Conservation (phyloP, 345 rosid genomes). For the Aurinia saxatilis region DNA sequence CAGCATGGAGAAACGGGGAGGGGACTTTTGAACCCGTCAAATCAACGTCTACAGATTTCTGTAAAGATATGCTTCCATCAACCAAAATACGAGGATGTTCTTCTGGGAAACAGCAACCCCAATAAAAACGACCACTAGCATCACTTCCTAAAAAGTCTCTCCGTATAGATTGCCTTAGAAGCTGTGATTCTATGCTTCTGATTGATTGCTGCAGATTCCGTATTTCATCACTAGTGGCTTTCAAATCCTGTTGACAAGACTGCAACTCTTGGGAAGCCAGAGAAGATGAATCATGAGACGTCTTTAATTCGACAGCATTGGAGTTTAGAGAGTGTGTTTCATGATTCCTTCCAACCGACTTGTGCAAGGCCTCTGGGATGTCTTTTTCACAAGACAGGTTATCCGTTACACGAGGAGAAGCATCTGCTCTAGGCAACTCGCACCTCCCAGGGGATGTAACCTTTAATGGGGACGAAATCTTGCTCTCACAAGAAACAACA, state of each 20-base stretch:
- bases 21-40: conserved; percentile 47
- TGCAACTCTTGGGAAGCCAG: conserved; percentile 44
- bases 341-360: conserved; percentile 21
- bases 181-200: conserved; percentile 48
- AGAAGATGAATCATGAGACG: conserved; percentile 32
- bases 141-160: conserved; percentile 86
- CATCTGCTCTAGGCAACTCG: conserved; percentile 34
- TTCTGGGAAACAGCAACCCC: conserved; percentile 57
- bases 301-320: conserved; percentile 22
- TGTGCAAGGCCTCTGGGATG: conserved; percentile 32
- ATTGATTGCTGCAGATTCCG: conserved; percentile 52
- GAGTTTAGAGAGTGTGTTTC: conserved; percentile 25
- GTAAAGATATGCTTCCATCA: conserved; percentile 59
- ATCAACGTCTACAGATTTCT: conserved; percentile 28
- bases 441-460: conserved; percentile 25
- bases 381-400: conserved; percentile 28
- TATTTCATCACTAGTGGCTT: conserved; percentile 46
- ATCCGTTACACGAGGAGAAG: conserved; percentile 30
- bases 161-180: conserved; percentile 54
- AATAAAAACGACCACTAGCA: conserved; percentile 72
- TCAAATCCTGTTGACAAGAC: conserved; percentile 48
- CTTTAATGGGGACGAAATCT: conserved; percentile 27
- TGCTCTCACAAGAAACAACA: conserved; percentile 25
- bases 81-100: conserved; percentile 52
- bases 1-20: conserved; percentile 42